Conservation (phyloP, 1,284 basidiomycete genomes). For the Malassezia brasiliensis region DNA sequence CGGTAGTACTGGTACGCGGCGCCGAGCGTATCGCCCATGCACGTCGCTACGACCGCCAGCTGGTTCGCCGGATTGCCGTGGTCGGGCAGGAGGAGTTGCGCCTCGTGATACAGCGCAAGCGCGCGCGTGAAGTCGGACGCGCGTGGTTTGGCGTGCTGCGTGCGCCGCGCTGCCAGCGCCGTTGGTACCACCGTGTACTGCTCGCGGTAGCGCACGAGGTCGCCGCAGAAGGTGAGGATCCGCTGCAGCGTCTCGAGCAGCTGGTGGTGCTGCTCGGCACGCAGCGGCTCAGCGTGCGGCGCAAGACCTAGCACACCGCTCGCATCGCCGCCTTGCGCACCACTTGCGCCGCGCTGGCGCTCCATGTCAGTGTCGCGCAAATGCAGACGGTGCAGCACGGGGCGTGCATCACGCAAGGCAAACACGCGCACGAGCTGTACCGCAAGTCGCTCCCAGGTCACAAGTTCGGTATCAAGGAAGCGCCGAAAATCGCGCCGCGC, state of each 20-base stretch:
- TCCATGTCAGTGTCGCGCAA: constrained; percentile 13
- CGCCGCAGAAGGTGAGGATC: constrained; percentile 79
- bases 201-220: constrained; percentile 85
- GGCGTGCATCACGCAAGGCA: constrained; percentile 27
- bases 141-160: background rate
- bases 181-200: constrained; percentile 54
- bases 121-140: constrained; percentile 34
- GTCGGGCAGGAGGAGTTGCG: constrained; percentile 35
- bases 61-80: constrained; percentile 75
- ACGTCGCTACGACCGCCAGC: constrained; percentile 80
- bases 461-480: constrained; percentile 33
- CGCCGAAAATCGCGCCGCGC: constrained; percentile 27
- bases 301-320: no score
- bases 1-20: constrained; percentile 81
- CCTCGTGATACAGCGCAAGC: constrained; percentile 34
- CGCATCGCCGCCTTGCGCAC: background rate
- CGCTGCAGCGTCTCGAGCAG: constrained; percentile 8
- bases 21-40: constrained; percentile 68
- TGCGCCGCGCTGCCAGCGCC: background rate
- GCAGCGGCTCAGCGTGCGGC: background rate
- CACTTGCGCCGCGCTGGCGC: background rate
- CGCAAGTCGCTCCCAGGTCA: constrained; percentile 37
- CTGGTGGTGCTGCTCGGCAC: constrained; percentile 1
- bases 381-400: constrained; percentile 24
- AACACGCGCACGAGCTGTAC: constrained; percentile 34